Base-by-base conservation (phyloP, 2,329 filamentous ascomycete genomes). In the Fusarium tuaranense region DNA sequence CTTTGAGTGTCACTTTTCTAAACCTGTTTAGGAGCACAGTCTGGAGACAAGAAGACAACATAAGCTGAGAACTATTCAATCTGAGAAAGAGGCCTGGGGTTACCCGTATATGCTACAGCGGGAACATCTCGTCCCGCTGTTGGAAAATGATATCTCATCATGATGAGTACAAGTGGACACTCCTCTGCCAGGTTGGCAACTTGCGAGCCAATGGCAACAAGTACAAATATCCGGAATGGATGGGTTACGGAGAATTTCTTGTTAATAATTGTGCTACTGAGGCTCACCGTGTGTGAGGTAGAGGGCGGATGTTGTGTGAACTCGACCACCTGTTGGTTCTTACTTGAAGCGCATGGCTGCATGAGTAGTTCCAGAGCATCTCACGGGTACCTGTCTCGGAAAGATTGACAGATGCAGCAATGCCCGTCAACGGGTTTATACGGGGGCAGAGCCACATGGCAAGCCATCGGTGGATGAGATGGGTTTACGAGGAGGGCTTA, bases 391-490 rank as follows among this genome's bases (percentile, higher is more conserved):
- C 39, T 46, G 36, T 63, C 41, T 62, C 64, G 65, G 71, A 63
- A 63, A 63, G 22, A 63, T 34, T 61, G 58, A 53, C 44, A 46
- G 22, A 51, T 25, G 18, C 32, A 46, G 34, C 8, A 38, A 34
- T 36, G 20, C 16, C 63, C 63, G n/a, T 63, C 61, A 63, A 48
- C 46, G 46, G 65, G 68, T 62, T 72, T 69, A 44, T 51, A 66
- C 48, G 39, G 53, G 41, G 46, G 44, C 41, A 48, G 36, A 48
- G 71, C 41, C 63, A 73, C 61, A 55, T 74, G 58, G 71, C 61
- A 66, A 69, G 46, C 51, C 51, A 38, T 63, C 61, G 65, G 64
- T 66, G 65, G 68, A 32, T 34, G 46, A 48, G 44, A 65, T 32
- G 46, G 39, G 36, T 39, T 68, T 51, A 73, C 12, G 41, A 57